A percentile compares a stretch with the other conserved stretches of the same genome.
These are phyloP conservation scores for Eleusine indica DNA, from an alignment of 176 grass and related monocot genomes.

Conservation along the genomic window DNA sequence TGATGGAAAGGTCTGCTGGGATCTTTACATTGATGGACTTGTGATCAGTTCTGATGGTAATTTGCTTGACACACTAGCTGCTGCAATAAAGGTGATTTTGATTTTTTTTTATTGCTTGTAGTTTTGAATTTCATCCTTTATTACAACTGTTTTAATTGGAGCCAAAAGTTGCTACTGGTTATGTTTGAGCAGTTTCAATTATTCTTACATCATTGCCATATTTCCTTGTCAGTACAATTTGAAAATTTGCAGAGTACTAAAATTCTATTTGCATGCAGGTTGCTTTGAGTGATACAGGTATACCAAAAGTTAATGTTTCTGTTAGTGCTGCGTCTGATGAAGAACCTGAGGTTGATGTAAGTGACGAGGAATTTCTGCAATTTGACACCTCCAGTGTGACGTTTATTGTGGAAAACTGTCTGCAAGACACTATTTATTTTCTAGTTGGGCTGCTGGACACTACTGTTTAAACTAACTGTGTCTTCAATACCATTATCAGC, in stretches of 20 bases:
- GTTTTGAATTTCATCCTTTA: slow-evolving; percentile 1
- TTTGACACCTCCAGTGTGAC: slow-evolving; percentile 83
- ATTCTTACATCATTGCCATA: background rate
- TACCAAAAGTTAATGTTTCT: slow-evolving; percentile 87
- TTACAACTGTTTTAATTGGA: slow-evolving; percentile 3
- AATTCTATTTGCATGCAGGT: slow-evolving; percentile 48
- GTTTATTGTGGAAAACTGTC: background rate
- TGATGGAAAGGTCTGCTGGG: slow-evolving; percentile 94
- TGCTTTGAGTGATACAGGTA: slow-evolving; percentile 90
- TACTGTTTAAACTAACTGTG: background rate
- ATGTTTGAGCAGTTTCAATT: background rate
- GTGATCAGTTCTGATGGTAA: slow-evolving; percentile 97
- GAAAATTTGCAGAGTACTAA: background rate
- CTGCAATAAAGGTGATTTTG: slow-evolving; percentile 78
- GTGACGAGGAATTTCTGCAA: slow-evolving; percentile 88
- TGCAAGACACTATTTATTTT: background rate
- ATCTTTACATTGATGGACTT: slow-evolving; percentile 84
- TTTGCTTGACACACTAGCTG: slow-evolving; percentile 79
- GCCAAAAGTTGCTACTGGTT: background rate
- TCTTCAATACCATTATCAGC: background rate
- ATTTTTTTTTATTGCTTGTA: slow-evolving; percentile 33
- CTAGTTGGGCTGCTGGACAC: background rate
- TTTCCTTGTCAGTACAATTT: background rate
- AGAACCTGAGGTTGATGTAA: slow-evolving; percentile 84
- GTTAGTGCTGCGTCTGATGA: slow-evolving; percentile 59